Evolutionary conservation across 1,284 basidiomycete species (phyloP).

Genomic region (Ustilago loliicola): DNA sequence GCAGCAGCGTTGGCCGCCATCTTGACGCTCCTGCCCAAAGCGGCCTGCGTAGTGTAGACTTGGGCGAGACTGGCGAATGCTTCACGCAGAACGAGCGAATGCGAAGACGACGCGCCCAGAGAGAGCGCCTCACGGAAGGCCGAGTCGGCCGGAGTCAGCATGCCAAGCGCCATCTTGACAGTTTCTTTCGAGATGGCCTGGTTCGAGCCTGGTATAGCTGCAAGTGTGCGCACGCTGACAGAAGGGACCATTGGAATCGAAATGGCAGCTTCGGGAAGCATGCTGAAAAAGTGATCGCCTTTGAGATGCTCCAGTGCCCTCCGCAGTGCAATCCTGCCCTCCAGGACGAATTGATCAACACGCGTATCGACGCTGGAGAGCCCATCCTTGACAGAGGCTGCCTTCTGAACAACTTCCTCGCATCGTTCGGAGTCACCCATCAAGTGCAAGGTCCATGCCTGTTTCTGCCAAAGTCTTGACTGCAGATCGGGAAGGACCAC

Average conservation of each 20-base stretch:
- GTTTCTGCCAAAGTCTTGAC: conserved; percentile 49
- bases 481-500: conserved; percentile 52
- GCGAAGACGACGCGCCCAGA: conserved; percentile 33
- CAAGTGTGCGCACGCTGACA: conserved; percentile 41
- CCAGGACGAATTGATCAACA: conserved; percentile 44
- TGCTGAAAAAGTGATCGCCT: conserved; percentile 58
- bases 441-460: conserved; percentile 57
- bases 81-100: conserved; percentile 45
- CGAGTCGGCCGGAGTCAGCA: conserved; percentile 43
- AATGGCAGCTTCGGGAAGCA: conserved; percentile 63
- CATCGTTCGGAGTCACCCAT: conserved; percentile 33
- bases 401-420: conserved; percentile 47
- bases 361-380: conserved; percentile 22
- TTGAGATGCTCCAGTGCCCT: conserved; percentile 51
- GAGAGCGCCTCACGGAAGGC: conserved; percentile 51
- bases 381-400: conserved; percentile 38
- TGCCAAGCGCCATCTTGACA: conserved; percentile 39
- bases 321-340: conserved; percentile 51
- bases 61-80: conserved; percentile 50
- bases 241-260: conserved; percentile 59
- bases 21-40: conserved; percentile 47
- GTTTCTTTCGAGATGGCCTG: conserved; percentile 48
- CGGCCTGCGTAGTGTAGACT: conserved; percentile 48
- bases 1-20: conserved; percentile 48
- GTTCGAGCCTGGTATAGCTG: conserved; percentile 16